Conservation (phyloP, 78 protist species). For the Chrysochromulina tobinii region DNA sequence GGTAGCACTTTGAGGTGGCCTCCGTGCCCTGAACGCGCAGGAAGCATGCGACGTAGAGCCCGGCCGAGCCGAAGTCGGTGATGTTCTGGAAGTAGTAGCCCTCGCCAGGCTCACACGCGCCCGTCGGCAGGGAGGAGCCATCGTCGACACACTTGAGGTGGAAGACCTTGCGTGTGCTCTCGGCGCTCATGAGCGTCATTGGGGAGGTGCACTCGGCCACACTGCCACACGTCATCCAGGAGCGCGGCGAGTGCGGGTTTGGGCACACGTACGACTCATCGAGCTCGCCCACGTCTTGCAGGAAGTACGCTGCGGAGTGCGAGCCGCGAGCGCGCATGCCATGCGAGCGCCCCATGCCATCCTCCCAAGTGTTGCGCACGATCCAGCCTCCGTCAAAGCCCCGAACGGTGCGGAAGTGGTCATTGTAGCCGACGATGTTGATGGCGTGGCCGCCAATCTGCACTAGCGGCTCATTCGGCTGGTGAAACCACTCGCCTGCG, state of each 20-base stretch:
- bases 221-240: not conserved
- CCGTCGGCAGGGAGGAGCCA: not conserved
- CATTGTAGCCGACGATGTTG: not conserved
- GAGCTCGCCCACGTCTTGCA: not conserved
- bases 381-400: not conserved
- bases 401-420: not conserved
- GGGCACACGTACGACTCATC: not conserved
- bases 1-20: not conserved
- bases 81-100: not conserved
- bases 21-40: not conserved
- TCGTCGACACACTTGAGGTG: not conserved
- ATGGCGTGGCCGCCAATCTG: not conserved
- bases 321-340: not conserved
- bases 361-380: not conserved
- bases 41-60: not conserved
- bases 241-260: not conserved
- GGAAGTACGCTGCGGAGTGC: not conserved
- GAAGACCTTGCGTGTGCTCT: not conserved
- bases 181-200: not conserved
- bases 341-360: not conserved
- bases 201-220: not conserved
- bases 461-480: not conserved
- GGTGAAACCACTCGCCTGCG: not conserved
- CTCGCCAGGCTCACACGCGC: not conserved
- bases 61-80: not conserved